Evolutionary conservation across 108 stramenopile species (phyloP), one percentile per base, ranked within the genome.

Genomic region (Poteriospumella lacustris): DNA sequence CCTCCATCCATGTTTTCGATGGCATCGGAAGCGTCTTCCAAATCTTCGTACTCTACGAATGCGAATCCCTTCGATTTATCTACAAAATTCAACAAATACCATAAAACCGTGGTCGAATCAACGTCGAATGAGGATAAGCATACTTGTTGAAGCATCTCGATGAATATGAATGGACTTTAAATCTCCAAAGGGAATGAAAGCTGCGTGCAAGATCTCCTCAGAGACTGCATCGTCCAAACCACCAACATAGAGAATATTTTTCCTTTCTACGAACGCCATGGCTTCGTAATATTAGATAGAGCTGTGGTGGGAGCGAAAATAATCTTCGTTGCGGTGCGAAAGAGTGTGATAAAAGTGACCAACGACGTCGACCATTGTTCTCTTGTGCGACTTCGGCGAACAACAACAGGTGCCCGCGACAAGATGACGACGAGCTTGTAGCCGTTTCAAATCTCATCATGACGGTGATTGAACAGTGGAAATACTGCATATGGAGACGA

Each of bases 1-100:
- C 19, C 64, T 19, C 64, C 93, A 79, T 97, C 91, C 94, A 96
- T 92, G 84, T 97, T 97, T 59, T 94, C 93, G 38, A 94, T 91
- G 19, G 95, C 95, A 81, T 94, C 96, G 12, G 68, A 77, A 0
- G 95, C 96, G 79, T 92, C 91, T 24, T 39, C 90, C 89, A 41
- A 85, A 72, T 92, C 90, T 75, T 92, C 93, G 79, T 87, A 95
- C 76, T 94, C 91, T 19, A 96, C 86, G 82, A 97, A 97, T 0
- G 89, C 96, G 85, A 96, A 96, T 5, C 96, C 95, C 58, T 91
- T 82, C 68, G 80, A 75, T 15, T 64, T 82, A 72, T 84, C 81
- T 44, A 39, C 26, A 75, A 31, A 56, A 29, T 26, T 19, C 19
- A 0, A 26, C 24, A 26, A 24, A 0, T 26, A 26, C 26, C 28